These are phyloP conservation scores for Chenopodium berlandieri DNA, from an alignment of 148 eudicot species.

Conservation along the genomic window DNA sequence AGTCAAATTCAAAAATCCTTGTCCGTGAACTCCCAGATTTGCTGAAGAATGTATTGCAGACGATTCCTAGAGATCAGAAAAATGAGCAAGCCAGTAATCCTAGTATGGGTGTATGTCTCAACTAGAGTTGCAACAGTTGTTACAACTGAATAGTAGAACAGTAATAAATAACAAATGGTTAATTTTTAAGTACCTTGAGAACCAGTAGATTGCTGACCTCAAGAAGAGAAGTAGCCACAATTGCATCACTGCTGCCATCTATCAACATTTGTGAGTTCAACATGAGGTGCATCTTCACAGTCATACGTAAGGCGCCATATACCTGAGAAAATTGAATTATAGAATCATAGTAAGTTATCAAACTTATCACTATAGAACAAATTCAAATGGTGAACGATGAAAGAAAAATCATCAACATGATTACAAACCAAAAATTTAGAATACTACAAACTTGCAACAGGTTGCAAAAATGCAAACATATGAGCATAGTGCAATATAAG, in stretches of 20 bases:
- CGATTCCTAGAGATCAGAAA: conserved; percentile 54
- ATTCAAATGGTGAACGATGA: neutral
- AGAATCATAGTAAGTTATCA: conserved; percentile 12
- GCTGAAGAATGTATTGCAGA: conserved; percentile 85
- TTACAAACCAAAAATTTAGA: neutral
- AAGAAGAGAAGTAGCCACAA: conserved; percentile 81
- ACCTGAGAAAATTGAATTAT: conserved; percentile 40
- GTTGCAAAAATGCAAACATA: neutral
- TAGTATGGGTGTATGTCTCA: neutral
- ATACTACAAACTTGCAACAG: neutral
- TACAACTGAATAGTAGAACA: conserved; percentile 9
- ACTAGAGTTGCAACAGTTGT: neutral
- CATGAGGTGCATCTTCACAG: conserved; percentile 95
- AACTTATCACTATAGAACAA: neutral
- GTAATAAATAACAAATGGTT: neutral
- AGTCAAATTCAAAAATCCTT: conserved; percentile 82
- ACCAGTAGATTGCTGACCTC: conserved; percentile 95
- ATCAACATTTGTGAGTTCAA: conserved; percentile 79
- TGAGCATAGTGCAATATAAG: neutral
- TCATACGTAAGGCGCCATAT: conserved; percentile 91
- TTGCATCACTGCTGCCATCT: conserved; percentile 66
- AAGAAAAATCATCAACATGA: neutral
- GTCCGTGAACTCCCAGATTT: conserved; percentile 95
- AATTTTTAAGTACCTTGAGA: conserved; percentile 58
- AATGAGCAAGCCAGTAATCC: conserved; percentile 1